Base-by-base conservation (phyloP, 2,329 filamentous ascomycete species). In the Calonectria fujianensis region DNA sequence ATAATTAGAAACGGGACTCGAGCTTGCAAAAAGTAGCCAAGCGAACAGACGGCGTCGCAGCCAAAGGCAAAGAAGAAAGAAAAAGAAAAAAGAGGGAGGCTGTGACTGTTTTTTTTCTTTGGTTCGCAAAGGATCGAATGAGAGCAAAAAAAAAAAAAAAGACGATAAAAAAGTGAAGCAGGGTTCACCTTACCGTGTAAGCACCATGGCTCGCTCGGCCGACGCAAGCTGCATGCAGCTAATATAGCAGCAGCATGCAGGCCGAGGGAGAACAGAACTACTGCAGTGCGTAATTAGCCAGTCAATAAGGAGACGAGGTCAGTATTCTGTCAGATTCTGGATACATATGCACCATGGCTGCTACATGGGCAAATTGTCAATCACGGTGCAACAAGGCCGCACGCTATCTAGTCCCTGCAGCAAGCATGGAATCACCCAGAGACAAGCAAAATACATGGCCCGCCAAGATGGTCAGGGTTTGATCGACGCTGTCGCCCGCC, bases 171-270 rank as follows among this genome's bases (percentile, higher is more conserved):
- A 61, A 61, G 14, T 27, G 57, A 61, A 20, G 41, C 37, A 65
- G 61, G 61, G 61, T 65, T 48, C 39, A 35, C 61, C 61, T 65
- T 32, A 48, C 39, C 24, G 57, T 61, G 57, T 61, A 39, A 61
- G 57, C 57, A 65, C 61, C 61, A 65, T 61, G 61, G 29, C 41
- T 65, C 37, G 37, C 39, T 65, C 61, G 29, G 61, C 39, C 61
- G 61, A 65, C 61, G 39, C 61, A 65, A n/a, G 65, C 65, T 68
- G 65, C 50, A 68, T 68, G 65, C 65, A 54, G 16, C 65, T 68
- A 68, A 68, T 39, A 68, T 54, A 68, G 24, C 27, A 50, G 65
- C 65, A 68, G 65, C 65, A 68, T 68, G 48, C 50, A 68, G 50
- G 41, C 61, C 24, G 39, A 54, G 50, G 24, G 63, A n/a, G 35